Percentiles rank a stretch among this genome's conserved stretches.
phyloP scores from a whole-genome alignment of 2,329 filamentous ascomycete species.

The Apiospora koreana region DNA sequence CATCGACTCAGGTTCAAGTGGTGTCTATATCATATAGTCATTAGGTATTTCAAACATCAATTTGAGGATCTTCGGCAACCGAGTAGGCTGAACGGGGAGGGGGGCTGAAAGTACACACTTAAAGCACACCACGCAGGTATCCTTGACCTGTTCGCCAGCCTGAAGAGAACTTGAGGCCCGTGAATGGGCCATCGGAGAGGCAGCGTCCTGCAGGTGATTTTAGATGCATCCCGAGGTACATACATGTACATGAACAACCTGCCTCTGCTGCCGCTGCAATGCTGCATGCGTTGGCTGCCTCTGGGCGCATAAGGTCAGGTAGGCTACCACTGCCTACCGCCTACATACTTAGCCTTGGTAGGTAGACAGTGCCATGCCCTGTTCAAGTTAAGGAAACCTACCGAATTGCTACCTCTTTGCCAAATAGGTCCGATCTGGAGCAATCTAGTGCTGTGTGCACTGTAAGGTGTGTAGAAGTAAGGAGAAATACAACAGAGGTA shows the following conservation, averaged over 20 bases:
- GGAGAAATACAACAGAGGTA: not conserved
- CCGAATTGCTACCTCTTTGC: no score
- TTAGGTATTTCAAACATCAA: no score
- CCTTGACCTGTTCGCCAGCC: not conserved
- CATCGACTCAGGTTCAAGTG: not conserved
- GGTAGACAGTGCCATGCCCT: not conserved
- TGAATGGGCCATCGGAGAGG: not conserved
- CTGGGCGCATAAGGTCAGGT: not conserved
- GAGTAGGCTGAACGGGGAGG: not conserved
- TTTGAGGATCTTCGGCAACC: not conserved
- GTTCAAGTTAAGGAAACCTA: not conserved
- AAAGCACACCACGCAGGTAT: not conserved
- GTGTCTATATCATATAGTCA: not conserved
- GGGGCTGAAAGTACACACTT: not conserved
- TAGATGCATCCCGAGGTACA: conserved; percentile 18
- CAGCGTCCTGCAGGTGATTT: conserved; percentile 19
- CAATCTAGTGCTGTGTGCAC: not conserved
- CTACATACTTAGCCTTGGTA: not conserved
- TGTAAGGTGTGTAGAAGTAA: not conserved
- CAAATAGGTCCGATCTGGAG: not conserved
- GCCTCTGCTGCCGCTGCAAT: conserved; percentile 7
- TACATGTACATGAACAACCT: conserved; percentile 21
- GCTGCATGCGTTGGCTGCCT: conserved; percentile 24
- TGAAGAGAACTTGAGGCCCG: conserved; percentile 12
- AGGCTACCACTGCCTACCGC: no score